Evolutionary conservation across 805 yeast species (phyloP), one percentile per base, ranked within the genome.

Genomic region (Kuraishia molischiana): DNA sequence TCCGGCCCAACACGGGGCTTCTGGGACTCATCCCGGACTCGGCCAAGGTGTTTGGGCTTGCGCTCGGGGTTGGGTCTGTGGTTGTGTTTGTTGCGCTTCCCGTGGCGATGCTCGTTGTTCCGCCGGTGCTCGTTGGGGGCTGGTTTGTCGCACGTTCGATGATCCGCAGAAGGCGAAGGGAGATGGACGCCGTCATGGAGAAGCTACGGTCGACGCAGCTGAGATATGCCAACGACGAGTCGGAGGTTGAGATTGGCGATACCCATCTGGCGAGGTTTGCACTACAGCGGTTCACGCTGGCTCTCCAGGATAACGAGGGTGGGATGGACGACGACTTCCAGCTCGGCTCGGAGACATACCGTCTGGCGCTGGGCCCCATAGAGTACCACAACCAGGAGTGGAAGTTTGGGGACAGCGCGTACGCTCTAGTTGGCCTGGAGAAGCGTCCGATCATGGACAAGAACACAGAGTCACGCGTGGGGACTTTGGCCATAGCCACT

Each of bases 81-180:
- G 40, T 58, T 19, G 41, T 59, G 1, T 56, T 53, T 42, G 56
- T 58, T 28, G 61, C 61, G 5, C 40, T 54, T 2, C 62, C 62
- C 5, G 35, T 58, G 2, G 37, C 58, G 22, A 38, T 50, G n/a
- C 35, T 60, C 10, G 51, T 52, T 10, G 38, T 56, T 4, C 65
- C 65, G 5, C 58, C 64, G 2, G 11, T 54, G 5, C 17, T 54
- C 3, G 24, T 59, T n/a, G 55, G 59, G 9, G 48, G 56, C 1
- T 46, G 40, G 29, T 22, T 50, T 13, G 38, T 44, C 13, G 45
- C 41, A 29, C 45, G 41, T 22, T 21, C 46, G 2, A 40, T 47
- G 19, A 38, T 37, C 18, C 38, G 39, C 19, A 40, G 44, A 29
- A 20, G 40, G 14, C 34, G 40, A 13, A 38, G 39, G 22, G 45